Percentiles rank a stretch among this genome's conserved stretches.
Conservation (phyloP, 1,284 basidiomycete species). For the Pholiota adiposa region DNA sequence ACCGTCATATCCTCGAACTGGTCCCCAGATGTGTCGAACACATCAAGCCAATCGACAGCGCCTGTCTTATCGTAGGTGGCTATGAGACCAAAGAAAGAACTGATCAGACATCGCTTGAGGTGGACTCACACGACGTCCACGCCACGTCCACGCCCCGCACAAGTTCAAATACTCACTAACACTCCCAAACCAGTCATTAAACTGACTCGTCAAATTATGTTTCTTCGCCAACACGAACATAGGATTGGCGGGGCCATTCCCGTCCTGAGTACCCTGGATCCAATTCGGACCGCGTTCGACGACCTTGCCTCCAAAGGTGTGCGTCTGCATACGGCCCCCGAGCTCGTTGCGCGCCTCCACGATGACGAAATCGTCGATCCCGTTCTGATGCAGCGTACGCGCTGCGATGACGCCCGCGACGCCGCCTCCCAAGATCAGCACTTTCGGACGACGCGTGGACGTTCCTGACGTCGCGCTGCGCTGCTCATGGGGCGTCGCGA, state of each 20-base stretch:
- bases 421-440: slow-evolving; percentile 58
- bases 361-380: slow-evolving; percentile 63
- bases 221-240: slow-evolving; percentile 64
- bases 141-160: not conserved
- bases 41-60: slow-evolving; percentile 47
- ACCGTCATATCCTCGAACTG: slow-evolving; percentile 46
- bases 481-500: not conserved
- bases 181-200: slow-evolving; percentile 51
- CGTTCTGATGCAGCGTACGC: slow-evolving; percentile 57
- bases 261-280: slow-evolving; percentile 67
- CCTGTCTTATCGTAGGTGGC: slow-evolving; percentile 58
- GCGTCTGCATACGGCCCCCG: slow-evolving; percentile 63
- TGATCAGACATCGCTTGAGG: not conserved
- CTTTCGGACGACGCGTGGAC: slow-evolving; percentile 19
- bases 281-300: slow-evolving; percentile 73
- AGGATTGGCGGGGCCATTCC: slow-evolving; percentile 58
- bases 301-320: slow-evolving; percentile 45
- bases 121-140: not conserved
- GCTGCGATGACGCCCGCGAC: slow-evolving; percentile 71
- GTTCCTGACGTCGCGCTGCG: not conserved
- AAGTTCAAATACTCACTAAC: slow-evolving; percentile 43
- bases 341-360: slow-evolving; percentile 63
- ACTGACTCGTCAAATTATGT: slow-evolving; percentile 52
- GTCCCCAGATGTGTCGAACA: slow-evolving; percentile 44
- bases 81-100: slow-evolving; percentile 24